Evolutionary conservation across 805 yeast species (phyloP).

Genomic region (Millerozyma acaciae): DNA sequence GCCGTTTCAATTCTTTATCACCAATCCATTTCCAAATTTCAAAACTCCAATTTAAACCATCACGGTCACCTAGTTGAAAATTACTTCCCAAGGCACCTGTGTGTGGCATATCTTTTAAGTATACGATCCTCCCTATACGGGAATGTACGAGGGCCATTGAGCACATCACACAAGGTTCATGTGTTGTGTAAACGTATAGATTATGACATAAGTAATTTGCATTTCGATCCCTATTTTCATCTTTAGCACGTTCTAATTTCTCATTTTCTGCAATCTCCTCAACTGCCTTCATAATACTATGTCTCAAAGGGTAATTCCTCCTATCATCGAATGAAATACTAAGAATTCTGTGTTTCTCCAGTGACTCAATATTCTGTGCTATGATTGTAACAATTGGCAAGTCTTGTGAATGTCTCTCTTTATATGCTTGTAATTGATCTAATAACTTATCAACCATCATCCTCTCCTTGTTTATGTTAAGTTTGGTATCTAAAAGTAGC

Average conservation of each 20-base stretch:
- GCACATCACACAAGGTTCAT: slow-evolving; percentile 97
- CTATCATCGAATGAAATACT: slow-evolving; percentile 39
- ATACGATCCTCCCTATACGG: slow-evolving; percentile 66
- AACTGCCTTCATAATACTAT: slow-evolving; percentile 74
- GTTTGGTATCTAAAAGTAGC: slow-evolving; percentile 50
- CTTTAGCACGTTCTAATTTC: slow-evolving; percentile 17
- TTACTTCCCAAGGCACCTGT: slow-evolving; percentile 56
- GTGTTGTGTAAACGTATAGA: slow-evolving; percentile 79
- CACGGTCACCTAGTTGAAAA: slow-evolving; percentile 71
- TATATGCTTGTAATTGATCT: slow-evolving; percentile 4
- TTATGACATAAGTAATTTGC: slow-evolving; percentile 66
- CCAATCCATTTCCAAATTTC: slow-evolving; percentile 77
- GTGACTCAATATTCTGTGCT: slow-evolving; percentile 40
- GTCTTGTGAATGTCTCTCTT: slow-evolving; percentile 6
- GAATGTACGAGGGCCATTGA: slow-evolving; percentile 95
- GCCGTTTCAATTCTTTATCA: slow-evolving; percentile 15
- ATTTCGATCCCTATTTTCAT: slow-evolving; percentile 8
- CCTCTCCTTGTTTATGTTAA: slow-evolving; percentile 45
- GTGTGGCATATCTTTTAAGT: slow-evolving; percentile 41
- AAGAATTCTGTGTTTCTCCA: slow-evolving; percentile 36
- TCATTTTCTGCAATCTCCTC: slow-evolving; percentile 58
- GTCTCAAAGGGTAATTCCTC: slow-evolving; percentile 52
- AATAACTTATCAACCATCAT: slow-evolving; percentile 17
- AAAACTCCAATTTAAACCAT: slow-evolving; percentile 80
- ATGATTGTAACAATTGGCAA: slow-evolving; percentile 58